These are phyloP conservation scores for Omphalea diandra DNA, from an alignment of 441 rosid genomes.

Conservation along the genomic window DNA sequence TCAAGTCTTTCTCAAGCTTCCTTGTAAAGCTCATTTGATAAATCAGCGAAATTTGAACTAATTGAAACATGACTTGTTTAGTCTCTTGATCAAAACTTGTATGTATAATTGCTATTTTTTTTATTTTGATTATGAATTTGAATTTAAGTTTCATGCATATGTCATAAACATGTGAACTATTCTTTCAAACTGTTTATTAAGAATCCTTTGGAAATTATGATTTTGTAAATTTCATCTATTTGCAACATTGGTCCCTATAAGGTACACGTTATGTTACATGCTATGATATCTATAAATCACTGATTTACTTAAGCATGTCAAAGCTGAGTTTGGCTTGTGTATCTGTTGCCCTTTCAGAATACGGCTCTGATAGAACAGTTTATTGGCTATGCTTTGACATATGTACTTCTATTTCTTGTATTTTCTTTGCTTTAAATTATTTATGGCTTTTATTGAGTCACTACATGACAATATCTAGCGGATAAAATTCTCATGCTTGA, in stretches of 20 bases:
- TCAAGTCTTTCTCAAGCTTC: too few species aligned
- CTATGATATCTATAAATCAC: neutral
- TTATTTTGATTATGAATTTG: too few species aligned
- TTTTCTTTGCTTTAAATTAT: constrained; percentile 2
- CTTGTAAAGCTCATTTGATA: neutral
- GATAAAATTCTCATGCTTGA: neutral
- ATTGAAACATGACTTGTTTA: neutral
- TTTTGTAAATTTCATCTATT: neutral
- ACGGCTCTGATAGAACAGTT: neutral
- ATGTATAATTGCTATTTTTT: too few species aligned
- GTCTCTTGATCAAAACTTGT: neutral
- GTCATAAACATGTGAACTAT: neutral
- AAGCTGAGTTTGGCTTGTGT: neutral
- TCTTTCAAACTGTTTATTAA: neutral
- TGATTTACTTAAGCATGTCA: neutral
- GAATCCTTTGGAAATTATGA: neutral
- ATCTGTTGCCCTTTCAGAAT: neutral
- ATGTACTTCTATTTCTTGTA: neutral
- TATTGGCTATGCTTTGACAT: neutral
- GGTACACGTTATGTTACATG: neutral
- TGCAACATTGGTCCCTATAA: neutral
- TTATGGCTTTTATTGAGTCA: neutral
- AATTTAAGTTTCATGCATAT: too few species aligned
- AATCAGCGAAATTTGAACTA: neutral
- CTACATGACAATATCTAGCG: neutral